Base-by-base conservation (phyloP, 108 stramenopile genomes). In the Discostella stelligeroides region DNA sequence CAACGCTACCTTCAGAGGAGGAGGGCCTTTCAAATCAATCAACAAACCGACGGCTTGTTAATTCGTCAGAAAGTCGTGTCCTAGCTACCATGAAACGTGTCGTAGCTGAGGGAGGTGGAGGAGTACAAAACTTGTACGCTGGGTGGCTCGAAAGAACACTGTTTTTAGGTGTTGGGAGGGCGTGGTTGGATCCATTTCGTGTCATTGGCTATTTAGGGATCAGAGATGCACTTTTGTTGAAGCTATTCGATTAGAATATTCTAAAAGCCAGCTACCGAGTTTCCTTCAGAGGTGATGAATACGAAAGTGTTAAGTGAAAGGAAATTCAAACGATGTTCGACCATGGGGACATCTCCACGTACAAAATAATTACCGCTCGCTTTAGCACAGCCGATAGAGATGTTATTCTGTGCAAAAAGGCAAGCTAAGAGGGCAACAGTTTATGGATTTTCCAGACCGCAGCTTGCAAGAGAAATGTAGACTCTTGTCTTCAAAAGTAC, bases 101-200 rank as follows among this genome's bases (percentile, higher is more conserved):
- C 46, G 68, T 67, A 3, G 66, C 82, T 12, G 93, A 95, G 65
- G 86, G 86, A 12, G 79, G 87, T 46, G 89, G 88, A 7, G 90
- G 90, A 9, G 20, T 84, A 14, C 60, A 68, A 34, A 95, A 95
- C 57, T 73, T 95, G 9, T 95, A 79, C 72, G 80, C 88, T 4
- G 90, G 93, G 30, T 95, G 93, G 93, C 37, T 90, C 7, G 90
- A 90, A 72, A 75, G 93, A 15, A 85, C 85, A 2, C 45, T 81
- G 0, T 95, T 87, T 30, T 66, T 90, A 5, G 90, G 90, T n/a
- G 49, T 91, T 13, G 93, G 93, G 15, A 68, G 89, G 21, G 93
- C 90, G 18, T 95, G 93, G 89, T 63, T 95, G 38, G 93, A 95
- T 60, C 93, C 93, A 4, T 18, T 95, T 4, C 68, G 84, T 51